Evolutionary conservation across 78 protist genomes (phyloP).

Genomic region (Dictyostelium discoideum): DNA sequence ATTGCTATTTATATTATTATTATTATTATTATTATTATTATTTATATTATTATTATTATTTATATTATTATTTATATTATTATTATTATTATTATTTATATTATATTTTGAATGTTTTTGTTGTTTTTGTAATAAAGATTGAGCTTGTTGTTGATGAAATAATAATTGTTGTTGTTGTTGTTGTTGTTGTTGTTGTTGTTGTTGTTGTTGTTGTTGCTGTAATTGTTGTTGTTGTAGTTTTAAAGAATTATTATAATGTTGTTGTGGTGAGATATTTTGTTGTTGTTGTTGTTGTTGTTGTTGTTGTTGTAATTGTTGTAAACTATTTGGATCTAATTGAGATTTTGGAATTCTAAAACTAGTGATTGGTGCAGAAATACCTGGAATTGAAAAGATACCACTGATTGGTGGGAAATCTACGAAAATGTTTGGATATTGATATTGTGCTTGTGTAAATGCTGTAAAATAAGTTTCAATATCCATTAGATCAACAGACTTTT

Average conservation of each 20-base stretch:
- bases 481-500: conserved; percentile 57
- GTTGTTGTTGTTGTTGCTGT: background rate
- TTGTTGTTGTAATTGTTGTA: background rate
- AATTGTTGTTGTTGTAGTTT: background rate
- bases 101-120: background rate
- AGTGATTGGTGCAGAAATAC: conserved; percentile 52
- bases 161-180: background rate
- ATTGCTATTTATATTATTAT: too few species aligned
- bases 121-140: background rate
- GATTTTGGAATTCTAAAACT: conserved; percentile 56
- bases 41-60: too few species aligned
- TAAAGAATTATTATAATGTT: background rate
- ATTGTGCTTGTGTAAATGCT: conserved; percentile 75
- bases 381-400: conserved; percentile 39
- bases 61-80: background rate
- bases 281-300: conserved; percentile 4
- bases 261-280: background rate
- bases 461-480: conserved; percentile 75
- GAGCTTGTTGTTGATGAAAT: background rate
- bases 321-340: conserved; percentile 7
- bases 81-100: background rate
- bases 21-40: too few species aligned
- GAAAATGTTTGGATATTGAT: conserved; percentile 29
- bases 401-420: conserved; percentile 38
- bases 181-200: conserved; percentile 6